Evolutionary conservation across 345 rosid species (phyloP).

Genomic region (Citrus glauca): DNA sequence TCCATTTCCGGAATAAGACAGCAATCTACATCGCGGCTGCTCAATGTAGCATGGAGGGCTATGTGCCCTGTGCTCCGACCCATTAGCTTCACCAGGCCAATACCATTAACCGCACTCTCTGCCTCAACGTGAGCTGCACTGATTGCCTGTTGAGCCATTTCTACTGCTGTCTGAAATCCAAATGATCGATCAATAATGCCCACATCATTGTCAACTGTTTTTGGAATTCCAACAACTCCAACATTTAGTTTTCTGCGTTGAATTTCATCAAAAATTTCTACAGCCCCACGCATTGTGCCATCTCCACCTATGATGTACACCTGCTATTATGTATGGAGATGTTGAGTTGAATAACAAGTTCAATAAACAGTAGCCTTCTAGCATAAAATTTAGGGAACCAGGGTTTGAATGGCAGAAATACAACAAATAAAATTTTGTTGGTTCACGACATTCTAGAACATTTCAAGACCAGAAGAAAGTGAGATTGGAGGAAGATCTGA

Average conservation of each 20-base stretch:
- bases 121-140: conserved; percentile 87
- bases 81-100: conserved; percentile 87
- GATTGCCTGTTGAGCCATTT: conserved; percentile 87
- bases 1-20: conserved; percentile 74
- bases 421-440: not conserved
- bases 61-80: conserved; percentile 95
- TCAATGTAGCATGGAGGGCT: conserved; percentile 76
- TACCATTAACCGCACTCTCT: conserved; percentile 88
- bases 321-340: conserved; percentile 19
- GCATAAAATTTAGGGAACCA: not conserved
- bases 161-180: conserved; percentile 93
- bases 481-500: not conserved
- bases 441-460: too few relatives aligned
- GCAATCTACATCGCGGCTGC: conserved; percentile 95
- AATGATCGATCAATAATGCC: conserved; percentile 86
- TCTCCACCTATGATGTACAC: conserved; percentile 85
- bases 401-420: not conserved
- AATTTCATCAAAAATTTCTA: conserved; percentile 58
- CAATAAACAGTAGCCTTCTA: not conserved
- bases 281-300: conserved; percentile 85
- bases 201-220: conserved; percentile 85
- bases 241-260: conserved; percentile 41
- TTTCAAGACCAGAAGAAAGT: not conserved
- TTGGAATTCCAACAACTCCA: conserved; percentile 67
- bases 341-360: not conserved